phyloP scores from a whole-genome alignment of 2,329 filamentous ascomycete species.

The Colletotrichum sp. region DNA sequence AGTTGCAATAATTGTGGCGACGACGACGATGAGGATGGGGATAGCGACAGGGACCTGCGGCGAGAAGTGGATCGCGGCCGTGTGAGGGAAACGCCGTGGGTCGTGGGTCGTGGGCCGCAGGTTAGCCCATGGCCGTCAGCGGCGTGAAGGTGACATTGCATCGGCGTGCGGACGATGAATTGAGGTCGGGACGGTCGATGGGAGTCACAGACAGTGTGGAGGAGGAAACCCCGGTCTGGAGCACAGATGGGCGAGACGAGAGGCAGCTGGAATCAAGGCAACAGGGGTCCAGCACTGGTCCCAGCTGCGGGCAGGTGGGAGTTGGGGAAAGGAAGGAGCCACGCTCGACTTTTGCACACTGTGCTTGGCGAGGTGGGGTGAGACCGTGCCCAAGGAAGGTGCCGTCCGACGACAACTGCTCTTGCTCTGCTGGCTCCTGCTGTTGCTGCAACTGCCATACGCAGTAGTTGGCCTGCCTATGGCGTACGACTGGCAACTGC shows the following conservation, averaged over 20 bases:
- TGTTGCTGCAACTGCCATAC: background rate
- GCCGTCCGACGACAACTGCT: background rate
- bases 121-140: background rate
- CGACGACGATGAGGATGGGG: background rate
- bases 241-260: background rate
- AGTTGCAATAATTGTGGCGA: slow-evolving; percentile 2
- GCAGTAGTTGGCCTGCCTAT: too few relatives aligned
- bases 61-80: slow-evolving; percentile 2
- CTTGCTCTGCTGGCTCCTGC: background rate
- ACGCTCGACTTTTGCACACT: background rate
- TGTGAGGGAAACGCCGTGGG: background rate
- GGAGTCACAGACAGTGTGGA: background rate
- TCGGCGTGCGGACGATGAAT: background rate
- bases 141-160: background rate
- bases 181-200: background rate
- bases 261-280: background rate
- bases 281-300: background rate
- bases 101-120: background rate
- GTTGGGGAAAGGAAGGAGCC: background rate
- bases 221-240: background rate
- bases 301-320: background rate
- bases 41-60: background rate
- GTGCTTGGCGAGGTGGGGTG: background rate
- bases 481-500: background rate
- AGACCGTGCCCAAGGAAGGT: background rate